phyloP scores from a whole-genome alignment of 176 grass and related monocot genomes.

The Saccharum spontaneum region DNA sequence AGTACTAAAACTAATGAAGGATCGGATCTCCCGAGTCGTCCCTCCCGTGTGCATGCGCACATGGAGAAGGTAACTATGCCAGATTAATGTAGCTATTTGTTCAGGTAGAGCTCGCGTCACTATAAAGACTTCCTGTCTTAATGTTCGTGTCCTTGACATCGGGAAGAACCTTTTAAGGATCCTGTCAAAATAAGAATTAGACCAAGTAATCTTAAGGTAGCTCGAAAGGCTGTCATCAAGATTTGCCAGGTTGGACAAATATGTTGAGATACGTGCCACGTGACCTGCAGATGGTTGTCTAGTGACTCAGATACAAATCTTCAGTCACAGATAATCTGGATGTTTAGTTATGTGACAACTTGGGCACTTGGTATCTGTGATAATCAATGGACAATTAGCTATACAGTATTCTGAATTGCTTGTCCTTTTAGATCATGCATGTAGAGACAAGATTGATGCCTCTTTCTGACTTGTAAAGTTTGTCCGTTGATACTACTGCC shows the following conservation, averaged over 20 bases:
- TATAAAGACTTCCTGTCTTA: constrained; percentile 8
- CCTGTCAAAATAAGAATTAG: neutral
- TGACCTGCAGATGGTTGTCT: constrained; percentile 22
- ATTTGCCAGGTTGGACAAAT: constrained; percentile 21
- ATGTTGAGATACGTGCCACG: constrained; percentile 1
- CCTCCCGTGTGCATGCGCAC: too few species aligned
- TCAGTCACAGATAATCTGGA: neutral
- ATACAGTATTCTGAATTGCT: neutral
- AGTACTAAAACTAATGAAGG: neutral
- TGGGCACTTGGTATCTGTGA: neutral
- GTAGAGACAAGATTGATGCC: neutral
- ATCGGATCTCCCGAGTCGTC: neutral
- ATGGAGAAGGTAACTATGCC: too few species aligned
- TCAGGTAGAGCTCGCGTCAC: constrained; percentile 14
- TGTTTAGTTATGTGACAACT: constrained; percentile 14
- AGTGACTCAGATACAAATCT: neutral
- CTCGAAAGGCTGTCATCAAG: neutral
- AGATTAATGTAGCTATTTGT: too few species aligned
- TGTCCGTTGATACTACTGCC: too few species aligned
- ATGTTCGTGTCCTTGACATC: neutral
- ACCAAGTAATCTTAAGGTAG: neutral
- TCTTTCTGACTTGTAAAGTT: neutral
- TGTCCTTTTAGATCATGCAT: neutral
- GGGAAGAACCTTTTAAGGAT: neutral
- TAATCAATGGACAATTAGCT: neutral